Conservation (phyloP, 805 yeast species). For the Kluyveromyces starmeri region DNA sequence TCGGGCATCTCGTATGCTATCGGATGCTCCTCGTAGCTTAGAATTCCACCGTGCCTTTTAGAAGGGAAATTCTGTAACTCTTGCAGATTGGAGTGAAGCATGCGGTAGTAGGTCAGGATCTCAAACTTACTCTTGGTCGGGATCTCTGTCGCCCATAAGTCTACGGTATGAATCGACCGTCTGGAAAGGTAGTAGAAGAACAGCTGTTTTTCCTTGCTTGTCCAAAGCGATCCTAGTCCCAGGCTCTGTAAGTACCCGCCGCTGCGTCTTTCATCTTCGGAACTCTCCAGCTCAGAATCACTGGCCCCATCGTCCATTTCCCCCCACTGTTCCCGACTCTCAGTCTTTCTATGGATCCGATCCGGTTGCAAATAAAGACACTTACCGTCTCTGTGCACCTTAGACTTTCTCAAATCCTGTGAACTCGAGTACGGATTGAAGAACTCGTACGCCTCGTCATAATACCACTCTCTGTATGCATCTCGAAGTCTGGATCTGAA, state of each 20-base stretch:
- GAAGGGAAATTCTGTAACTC: constrained; percentile 10
- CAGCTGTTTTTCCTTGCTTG: constrained; percentile 20
- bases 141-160: constrained; percentile 19
- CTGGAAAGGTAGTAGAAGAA: constrained; percentile 25
- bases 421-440: constrained; percentile 11
- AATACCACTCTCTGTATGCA: constrained; percentile 14
- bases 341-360: constrained; percentile 2
- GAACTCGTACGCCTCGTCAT: constrained; percentile 16
- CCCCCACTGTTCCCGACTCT: constrained; percentile 2
- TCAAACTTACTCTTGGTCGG: constrained; percentile 23
- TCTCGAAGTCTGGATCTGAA: background rate
- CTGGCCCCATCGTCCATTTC: constrained; percentile 8
- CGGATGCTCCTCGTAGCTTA: constrained; percentile 19
- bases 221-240: constrained; percentile 22
- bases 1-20: constrained; percentile 29
- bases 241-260: constrained; percentile 2
- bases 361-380: constrained; percentile 8
- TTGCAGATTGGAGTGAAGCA: constrained; percentile 15
- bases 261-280: constrained; percentile 4
- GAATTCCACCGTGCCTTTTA: constrained; percentile 14
- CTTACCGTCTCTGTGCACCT: constrained; percentile 13
- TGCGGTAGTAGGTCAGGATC: constrained; percentile 19
- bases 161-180: constrained; percentile 26
- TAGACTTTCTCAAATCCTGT: constrained; percentile 13
- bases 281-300: constrained; percentile 11